Percentiles rank a stretch among this genome's conserved stretches.
Conservation (phyloP, 2,329 filamentous ascomycete genomes). For the Biscogniauxia sp. region DNA sequence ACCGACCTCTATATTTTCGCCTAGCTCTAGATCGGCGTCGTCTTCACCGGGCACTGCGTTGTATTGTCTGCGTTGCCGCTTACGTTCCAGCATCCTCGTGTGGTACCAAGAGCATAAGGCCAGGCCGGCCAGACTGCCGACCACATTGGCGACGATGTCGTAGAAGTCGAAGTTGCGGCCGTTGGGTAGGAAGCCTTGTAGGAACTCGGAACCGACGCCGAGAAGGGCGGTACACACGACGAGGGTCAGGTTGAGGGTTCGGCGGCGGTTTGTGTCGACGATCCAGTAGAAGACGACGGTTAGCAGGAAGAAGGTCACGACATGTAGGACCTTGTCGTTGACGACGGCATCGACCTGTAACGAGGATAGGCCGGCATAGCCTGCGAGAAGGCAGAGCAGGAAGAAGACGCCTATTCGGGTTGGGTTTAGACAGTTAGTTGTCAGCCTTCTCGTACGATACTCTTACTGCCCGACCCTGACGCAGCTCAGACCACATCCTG, state of each 20-base stretch:
- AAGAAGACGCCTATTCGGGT: conserved; percentile 59
- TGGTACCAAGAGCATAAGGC: conserved; percentile 88
- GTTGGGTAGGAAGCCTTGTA: conserved; percentile 74
- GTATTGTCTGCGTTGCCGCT: conserved; percentile 71
- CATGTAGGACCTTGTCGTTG: conserved; percentile 89
- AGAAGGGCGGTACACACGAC: conserved; percentile 72
- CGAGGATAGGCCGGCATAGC: conserved; percentile 74
- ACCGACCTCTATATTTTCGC: conserved; percentile 46
- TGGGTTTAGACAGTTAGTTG: background rate
- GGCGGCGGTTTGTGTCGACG: conserved; percentile 82
- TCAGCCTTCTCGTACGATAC: background rate
- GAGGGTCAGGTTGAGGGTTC: conserved; percentile 79
- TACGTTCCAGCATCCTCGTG: conserved; percentile 89
- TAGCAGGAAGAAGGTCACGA: conserved; percentile 84
- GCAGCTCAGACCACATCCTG: background rate
- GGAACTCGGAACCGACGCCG: conserved; percentile 71
- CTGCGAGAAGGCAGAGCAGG: conserved; percentile 70
- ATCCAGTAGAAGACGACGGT: conserved; percentile 95
- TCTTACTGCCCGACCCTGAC: background rate
- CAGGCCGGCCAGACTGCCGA: conserved; percentile 71
- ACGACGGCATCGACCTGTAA: conserved; percentile 56
- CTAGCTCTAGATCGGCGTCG: conserved; percentile 72
- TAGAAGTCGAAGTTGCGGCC: conserved; percentile 71
- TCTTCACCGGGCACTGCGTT: conserved; percentile 64
- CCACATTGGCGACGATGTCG: conserved; percentile 84